Evolutionary conservation across 345 rosid genomes (phyloP).

Genomic region (Arabidopsis thaliana): TAIR10.1 NC_003070.9:21074501-21075000

Average conservation of each 20-base stretch:
- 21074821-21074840: constrained; percentile 36
- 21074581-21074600: neutral
- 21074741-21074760: constrained; percentile 1
- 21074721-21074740: constrained; percentile 58
- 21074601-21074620: neutral
- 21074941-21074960: neutral
- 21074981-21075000: too few relatives aligned
- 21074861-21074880: constrained; percentile 1
- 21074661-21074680: constrained; percentile 58
- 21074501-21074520: neutral
- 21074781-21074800: constrained; percentile 17
- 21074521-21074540: constrained; percentile 14
- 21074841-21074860: constrained; percentile 37
- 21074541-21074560: neutral
- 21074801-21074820: constrained; percentile 11
- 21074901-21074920: constrained; percentile 15
- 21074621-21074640: constrained; percentile 1
- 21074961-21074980: constrained; percentile 15
- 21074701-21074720: constrained; percentile 81
- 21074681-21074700: constrained; percentile 85
- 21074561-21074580: neutral
- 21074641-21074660: neutral
- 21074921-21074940: neutral
- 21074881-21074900: constrained; percentile 12
- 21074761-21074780: neutral